These are phyloP conservation scores for Russula ochroleuca DNA, from an alignment of 768 basidiomycete species.

Conservation along the genomic window DNA sequence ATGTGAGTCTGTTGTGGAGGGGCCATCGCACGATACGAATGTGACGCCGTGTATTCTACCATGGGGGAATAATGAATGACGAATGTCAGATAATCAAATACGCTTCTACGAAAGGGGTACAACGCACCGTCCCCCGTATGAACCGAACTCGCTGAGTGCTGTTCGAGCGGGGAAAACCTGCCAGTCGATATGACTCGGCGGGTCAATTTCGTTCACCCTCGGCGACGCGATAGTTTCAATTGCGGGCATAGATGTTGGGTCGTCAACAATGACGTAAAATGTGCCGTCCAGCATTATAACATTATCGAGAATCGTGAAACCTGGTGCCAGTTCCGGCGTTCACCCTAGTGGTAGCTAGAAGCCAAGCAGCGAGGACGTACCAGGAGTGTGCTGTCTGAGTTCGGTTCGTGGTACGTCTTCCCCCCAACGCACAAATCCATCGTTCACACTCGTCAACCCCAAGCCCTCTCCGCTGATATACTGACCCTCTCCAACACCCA, in stretches of 20 bases:
- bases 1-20: conserved; percentile 46
- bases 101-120: background rate
- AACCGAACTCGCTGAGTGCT: conserved; percentile 32
- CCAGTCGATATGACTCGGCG: conserved; percentile 55
- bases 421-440: conserved; percentile 55
- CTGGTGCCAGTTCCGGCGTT: conserved; percentile 38
- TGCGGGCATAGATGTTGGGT: conserved; percentile 55
- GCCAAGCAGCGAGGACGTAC: conserved; percentile 36
- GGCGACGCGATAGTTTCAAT: conserved; percentile 48
- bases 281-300: conserved; percentile 69
- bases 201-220: conserved; percentile 34
- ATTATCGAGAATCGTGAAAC: conserved; percentile 80
- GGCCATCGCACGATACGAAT: conserved; percentile 42
- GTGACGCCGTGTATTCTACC: conserved; percentile 62
- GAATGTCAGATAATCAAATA: background rate
- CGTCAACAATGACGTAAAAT: conserved; percentile 71
- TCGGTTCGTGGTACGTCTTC: conserved; percentile 50
- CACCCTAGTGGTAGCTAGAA: background rate
- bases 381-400: conserved; percentile 62
- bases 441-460: conserved; percentile 39
- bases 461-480: conserved; percentile 30
- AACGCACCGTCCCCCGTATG: conserved; percentile 33
- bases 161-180: conserved; percentile 33
- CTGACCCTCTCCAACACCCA: conserved; percentile 28
- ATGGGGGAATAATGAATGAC: background rate